Evolutionary conservation across 2,329 filamentous ascomycete species (phyloP).

Genomic region (Zalaria sp.): DNA sequence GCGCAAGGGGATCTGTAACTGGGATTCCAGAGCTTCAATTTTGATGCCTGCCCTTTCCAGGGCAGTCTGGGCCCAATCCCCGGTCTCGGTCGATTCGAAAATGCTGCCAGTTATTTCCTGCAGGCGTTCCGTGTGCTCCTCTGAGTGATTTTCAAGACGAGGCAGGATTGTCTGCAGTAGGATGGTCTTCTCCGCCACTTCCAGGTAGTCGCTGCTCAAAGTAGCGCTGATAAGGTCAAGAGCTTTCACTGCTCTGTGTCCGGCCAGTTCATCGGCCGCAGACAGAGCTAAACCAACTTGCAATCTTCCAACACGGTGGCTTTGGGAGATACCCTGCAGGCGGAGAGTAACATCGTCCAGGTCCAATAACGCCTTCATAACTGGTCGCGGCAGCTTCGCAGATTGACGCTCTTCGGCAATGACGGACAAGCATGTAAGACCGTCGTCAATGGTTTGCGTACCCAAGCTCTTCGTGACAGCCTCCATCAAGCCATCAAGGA

Average conservation of each 20-base stretch:
- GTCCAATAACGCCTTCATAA: conserved; percentile 55
- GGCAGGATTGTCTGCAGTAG: conserved; percentile 1
- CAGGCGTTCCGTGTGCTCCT: conserved; percentile 17
- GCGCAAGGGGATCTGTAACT: conserved; percentile 52
- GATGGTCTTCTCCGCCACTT: conserved; percentile 38
- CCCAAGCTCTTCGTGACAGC: conserved; percentile 69
- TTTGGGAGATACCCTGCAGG: conserved; percentile 46
- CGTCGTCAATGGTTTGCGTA: conserved; percentile 55
- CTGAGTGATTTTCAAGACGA: conserved; percentile 1
- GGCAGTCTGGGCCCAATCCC: conserved; percentile 50
- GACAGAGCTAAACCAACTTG: conserved; percentile 58
- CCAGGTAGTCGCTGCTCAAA: conserved; percentile 45
- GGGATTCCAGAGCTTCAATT: conserved; percentile 60
- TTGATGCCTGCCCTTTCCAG: conserved; percentile 56
- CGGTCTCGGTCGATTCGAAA: conserved; percentile 14
- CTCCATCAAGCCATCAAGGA: conserved; percentile 81
- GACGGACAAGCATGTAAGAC: conserved; percentile 66
- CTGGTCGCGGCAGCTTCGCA: conserved; percentile 52
- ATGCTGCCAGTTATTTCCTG: conserved; percentile 14
- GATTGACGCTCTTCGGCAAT: conserved; percentile 67
- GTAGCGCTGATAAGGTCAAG: conserved; percentile 47
- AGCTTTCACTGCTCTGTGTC: conserved; percentile 42
- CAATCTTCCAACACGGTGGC: conserved; percentile 56
- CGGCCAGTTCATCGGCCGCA: conserved; percentile 46
- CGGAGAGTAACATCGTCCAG: conserved; percentile 45